A percentile compares a stretch with the other conserved stretches of the same genome.
phyloP scores from a whole-genome alignment of 2,329 filamentous ascomycete genomes.

The Gaeumannomyces sp. region DNA sequence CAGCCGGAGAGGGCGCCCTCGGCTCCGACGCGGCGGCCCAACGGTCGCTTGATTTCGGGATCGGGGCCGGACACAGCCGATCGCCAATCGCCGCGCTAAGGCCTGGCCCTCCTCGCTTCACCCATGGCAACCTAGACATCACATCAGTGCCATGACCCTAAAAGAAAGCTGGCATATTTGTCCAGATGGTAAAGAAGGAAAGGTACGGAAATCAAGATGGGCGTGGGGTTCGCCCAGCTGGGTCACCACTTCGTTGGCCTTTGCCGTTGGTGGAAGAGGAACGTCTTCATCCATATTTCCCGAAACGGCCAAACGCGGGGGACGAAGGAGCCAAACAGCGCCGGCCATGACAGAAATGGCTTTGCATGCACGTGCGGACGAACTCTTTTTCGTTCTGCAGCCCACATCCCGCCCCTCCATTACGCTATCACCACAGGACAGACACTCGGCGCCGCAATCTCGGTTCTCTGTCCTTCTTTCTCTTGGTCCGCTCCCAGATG shows the following conservation, averaged over 20 bases:
- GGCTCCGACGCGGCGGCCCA: neutral
- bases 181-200: neutral
- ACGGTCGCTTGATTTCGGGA: neutral
- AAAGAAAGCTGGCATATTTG: neutral
- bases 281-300: neutral
- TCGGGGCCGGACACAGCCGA: neutral
- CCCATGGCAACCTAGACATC: no score
- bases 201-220: neutral
- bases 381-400: neutral
- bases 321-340: neutral
- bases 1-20: neutral
- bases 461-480: neutral
- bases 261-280: neutral
- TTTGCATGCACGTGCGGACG: neutral
- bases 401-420: slow-evolving; percentile 1
- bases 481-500: neutral
- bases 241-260: neutral
- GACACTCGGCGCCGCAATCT: neutral
- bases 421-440: no score
- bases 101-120: no score
- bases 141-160: no score
- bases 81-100: no score
- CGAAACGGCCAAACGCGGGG: neutral
- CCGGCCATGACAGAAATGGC: neutral
- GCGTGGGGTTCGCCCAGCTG: neutral